phyloP scores from a whole-genome alignment of 1,284 basidiomycete species.

The Ustilago sp. region DNA sequence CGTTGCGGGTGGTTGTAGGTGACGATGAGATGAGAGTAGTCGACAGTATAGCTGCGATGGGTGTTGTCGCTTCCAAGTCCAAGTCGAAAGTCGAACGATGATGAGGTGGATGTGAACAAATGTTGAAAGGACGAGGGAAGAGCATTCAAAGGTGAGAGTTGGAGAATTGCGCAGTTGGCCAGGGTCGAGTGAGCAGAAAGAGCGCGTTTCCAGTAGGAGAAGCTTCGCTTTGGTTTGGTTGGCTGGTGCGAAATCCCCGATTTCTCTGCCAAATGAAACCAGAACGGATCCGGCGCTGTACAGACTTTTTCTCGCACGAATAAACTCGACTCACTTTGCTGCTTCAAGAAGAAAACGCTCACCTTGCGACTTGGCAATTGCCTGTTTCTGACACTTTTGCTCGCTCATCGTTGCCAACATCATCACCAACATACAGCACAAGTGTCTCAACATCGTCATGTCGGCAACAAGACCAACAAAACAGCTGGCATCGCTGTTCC shows the following conservation, averaged over 20 bases:
- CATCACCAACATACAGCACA: not conserved
- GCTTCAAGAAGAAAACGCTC: slow-evolving; percentile 2
- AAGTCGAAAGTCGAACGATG: not conserved
- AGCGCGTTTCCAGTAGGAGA: not conserved
- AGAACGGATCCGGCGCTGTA: slow-evolving; percentile 24
- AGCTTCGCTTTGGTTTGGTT: slow-evolving; percentile 3
- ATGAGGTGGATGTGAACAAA: not conserved
- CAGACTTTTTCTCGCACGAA: slow-evolving; percentile 22
- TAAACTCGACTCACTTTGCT: not conserved
- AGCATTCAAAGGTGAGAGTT: not conserved
- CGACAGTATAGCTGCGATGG: not conserved
- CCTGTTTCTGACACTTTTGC: not conserved
- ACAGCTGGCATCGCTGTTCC: slow-evolving; percentile 38
- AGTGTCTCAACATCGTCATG: slow-evolving; percentile 8
- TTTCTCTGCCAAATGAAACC: slow-evolving; percentile 5
- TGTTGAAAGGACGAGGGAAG: no score
- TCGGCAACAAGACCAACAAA: slow-evolving; percentile 26
- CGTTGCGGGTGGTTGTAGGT: not conserved
- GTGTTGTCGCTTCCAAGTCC: not conserved
- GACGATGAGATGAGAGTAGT: not conserved
- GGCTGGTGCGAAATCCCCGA: slow-evolving; percentile 36
- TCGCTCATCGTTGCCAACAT: not conserved
- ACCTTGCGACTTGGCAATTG: slow-evolving; percentile 1
- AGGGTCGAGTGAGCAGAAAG: slow-evolving; percentile 14
- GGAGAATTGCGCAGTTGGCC: not conserved